A percentile compares a stretch with the other conserved stretches of the same genome.
Evolutionary conservation across 345 rosid species (phyloP).

Genomic region (Brassica incana): DNA sequence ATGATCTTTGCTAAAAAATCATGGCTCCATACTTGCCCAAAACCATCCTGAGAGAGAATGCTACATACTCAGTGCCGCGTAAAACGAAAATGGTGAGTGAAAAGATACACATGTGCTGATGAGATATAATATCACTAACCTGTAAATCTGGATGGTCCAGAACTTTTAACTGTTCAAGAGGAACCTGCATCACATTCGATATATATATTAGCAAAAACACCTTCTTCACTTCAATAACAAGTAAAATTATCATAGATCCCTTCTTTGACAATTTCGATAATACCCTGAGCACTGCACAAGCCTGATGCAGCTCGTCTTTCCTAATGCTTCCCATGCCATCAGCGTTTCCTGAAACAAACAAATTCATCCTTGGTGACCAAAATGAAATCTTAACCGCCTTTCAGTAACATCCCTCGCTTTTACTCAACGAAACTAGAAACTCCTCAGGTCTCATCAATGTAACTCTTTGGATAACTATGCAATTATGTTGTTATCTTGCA

Average conservation of each 20-base stretch:
- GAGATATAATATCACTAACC: constrained; percentile 40
- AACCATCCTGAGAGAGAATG: constrained; percentile 72
- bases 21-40: constrained; percentile 68
- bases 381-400: not conserved
- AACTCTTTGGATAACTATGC: not conserved
- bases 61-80: not conserved
- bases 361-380: not conserved
- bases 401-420: not conserved
- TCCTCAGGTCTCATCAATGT: not conserved
- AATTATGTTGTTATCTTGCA: not conserved
- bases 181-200: constrained; percentile 47
- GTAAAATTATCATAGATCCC: not conserved
- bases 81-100: constrained; percentile 1
- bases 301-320: constrained; percentile 61
- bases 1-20: constrained; percentile 56
- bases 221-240: not conserved
- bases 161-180: constrained; percentile 59
- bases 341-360: constrained; percentile 54
- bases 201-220: constrained; percentile 2
- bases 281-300: constrained; percentile 78
- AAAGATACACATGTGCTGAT: not conserved
- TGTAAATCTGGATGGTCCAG: constrained; percentile 69
- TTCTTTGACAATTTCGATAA: not conserved
- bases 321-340: constrained; percentile 77
- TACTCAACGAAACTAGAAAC: not conserved